Conservation (phyloP, 2,329 filamentous ascomycete genomes). For the Diaporthe sp. region DNA sequence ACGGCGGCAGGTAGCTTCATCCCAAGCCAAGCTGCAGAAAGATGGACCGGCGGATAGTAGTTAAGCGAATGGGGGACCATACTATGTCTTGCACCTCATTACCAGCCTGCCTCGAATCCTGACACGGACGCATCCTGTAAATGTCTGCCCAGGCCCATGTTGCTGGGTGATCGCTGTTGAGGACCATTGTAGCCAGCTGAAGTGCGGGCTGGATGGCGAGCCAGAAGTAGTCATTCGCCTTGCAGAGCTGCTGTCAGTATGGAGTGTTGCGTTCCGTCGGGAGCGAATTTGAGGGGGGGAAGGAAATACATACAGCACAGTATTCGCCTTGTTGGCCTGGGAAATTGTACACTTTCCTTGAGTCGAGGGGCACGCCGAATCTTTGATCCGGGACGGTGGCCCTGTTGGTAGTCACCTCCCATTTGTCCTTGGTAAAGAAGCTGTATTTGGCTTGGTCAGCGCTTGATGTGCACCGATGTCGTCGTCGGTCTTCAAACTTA, state of each 20-base stretch:
- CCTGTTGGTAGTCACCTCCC: constrained; percentile 8
- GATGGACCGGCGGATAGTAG: background rate
- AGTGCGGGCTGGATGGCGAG: constrained; percentile 38
- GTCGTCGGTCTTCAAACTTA: background rate
- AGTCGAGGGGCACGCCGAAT: background rate
- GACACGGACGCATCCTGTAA: constrained; percentile 9
- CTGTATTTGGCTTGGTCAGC: constrained; percentile 1
- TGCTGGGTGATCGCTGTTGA: constrained; percentile 35
- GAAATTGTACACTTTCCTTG: constrained; percentile 35
- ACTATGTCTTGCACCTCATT: background rate
- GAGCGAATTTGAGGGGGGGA: accelerated
- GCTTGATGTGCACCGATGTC: background rate
- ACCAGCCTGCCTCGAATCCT: background rate
- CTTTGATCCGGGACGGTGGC: background rate
- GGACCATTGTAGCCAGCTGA: constrained; percentile 35
- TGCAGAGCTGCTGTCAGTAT: background rate
- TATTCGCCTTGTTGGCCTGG: constrained; percentile 37
- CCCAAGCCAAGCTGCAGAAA: background rate
- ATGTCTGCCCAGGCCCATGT: constrained; percentile 38
- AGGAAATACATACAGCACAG: background rate
- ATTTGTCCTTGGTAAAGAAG: constrained; percentile 35
- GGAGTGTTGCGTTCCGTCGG: no score
- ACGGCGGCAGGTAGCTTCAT: background rate
- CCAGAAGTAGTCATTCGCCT: constrained; percentile 37
- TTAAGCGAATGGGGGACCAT: background rate